phyloP scores from a whole-genome alignment of 176 grass and related monocot genomes.

The Zea mays region DNA sequence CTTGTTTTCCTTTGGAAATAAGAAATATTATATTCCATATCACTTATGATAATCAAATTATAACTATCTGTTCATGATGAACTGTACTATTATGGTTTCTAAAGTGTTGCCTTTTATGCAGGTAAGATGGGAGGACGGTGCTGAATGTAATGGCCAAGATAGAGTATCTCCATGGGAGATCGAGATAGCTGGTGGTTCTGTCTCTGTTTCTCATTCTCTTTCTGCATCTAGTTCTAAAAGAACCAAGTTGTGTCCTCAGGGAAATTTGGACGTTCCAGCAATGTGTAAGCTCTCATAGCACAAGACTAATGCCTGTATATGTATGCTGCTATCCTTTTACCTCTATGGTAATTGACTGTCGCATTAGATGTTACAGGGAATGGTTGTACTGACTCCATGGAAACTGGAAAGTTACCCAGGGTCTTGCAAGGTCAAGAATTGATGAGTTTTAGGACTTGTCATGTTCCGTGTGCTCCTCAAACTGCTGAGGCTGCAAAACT shows the following conservation, averaged over 20 bases:
- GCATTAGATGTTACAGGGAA: slow-evolving; percentile 54
- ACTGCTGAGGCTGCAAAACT: slow-evolving; percentile 40
- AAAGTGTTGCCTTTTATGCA: slow-evolving; percentile 36
- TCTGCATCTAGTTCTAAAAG: slow-evolving; percentile 70
- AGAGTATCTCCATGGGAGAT: slow-evolving; percentile 95
- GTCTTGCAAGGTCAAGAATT: slow-evolving; percentile 99
- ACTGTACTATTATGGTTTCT: slow-evolving; percentile 5
- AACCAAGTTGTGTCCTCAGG: slow-evolving; percentile 66
- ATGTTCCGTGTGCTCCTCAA: slow-evolving; percentile 52
- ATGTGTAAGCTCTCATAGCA: slow-evolving; percentile 55
- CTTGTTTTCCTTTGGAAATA: slow-evolving; percentile 13
- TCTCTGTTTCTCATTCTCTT: slow-evolving; percentile 49
- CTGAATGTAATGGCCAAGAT: slow-evolving; percentile 57
- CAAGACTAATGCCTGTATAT: background rate
- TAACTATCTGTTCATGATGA: slow-evolving; percentile 27
- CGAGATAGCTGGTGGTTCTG: slow-evolving; percentile 57
- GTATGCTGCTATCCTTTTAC: background rate
- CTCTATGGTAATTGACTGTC: slow-evolving; percentile 13
- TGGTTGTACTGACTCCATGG: slow-evolving; percentile 66
- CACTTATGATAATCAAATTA: slow-evolving; percentile 15
- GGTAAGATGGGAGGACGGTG: slow-evolving; percentile 79
- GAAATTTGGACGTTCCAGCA: slow-evolving; percentile 62
- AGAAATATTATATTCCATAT: slow-evolving; percentile 12
- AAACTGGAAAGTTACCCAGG: slow-evolving; percentile 88
- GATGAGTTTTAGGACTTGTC: slow-evolving; percentile 63